Base-by-base conservation (phyloP, 805 yeast species). In the Vanderwaltozyma tropicalis region DNA sequence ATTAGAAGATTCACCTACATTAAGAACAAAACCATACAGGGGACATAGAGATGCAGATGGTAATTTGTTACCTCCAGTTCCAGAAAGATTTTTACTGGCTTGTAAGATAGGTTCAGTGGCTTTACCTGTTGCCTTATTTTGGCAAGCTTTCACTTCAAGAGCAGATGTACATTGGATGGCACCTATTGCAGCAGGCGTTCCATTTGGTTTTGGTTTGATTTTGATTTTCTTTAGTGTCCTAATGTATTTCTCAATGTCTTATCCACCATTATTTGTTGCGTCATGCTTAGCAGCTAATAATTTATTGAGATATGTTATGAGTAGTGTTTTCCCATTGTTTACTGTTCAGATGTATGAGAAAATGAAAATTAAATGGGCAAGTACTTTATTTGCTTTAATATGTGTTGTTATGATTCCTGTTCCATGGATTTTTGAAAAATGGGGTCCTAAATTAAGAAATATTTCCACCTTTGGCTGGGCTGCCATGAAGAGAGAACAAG, bases 211-310 rank as follows among this genome's bases (percentile, higher is more conserved):
- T 50, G 82, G 87, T 7, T 63, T 83, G 42, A 71, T 83, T 39
- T 62, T 81, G 49, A 72, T 83, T 37, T 83, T 83, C 66, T 79
- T 82, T 59, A 65, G 83, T 16, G 72, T 76, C 34, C 67, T 82
- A 52, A 71, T 76, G 34, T 83, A 82, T 56, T 79, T 82, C 58
- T 65, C 82, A 26, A 68, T 76, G 68, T 58, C 81, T 4, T 83
- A 76, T 57, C 89, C 92, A 20, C 86, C 89, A 33, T 59, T 76
- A 25, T 70, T 72, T 25, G 80, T 85, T 17, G 95, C 95, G 0
- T 78, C 89, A n/a, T 89, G 94, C 3, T 59, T 85, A 43, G 95
- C 95, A 26, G 95, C 95, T 12, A 87, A 86, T 62, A 84, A 83
- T 56, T 66, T 87, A 52, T 59, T 79, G 40, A 73, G 96, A 62